These are phyloP conservation scores for Penicillium soppii DNA, from an alignment of 495 filamentous ascomycete species.

Conservation along the genomic window DNA sequence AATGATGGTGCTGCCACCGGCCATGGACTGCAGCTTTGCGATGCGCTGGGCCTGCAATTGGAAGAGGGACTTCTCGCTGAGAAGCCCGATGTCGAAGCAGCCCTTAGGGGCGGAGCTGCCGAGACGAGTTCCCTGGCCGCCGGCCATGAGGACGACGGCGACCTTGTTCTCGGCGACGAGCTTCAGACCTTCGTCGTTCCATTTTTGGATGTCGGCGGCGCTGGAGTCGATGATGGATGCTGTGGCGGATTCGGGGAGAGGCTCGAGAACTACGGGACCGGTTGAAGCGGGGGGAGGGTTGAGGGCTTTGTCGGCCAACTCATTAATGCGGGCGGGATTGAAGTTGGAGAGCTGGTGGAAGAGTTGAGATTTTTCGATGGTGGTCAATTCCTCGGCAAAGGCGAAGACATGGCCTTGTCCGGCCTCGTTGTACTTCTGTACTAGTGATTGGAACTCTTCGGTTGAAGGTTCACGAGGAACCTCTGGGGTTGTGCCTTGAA, in stretches of 20 bases:
- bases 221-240: conserved; percentile 93
- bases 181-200: conserved; percentile 83
- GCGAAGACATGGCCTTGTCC: conserved; percentile 88
- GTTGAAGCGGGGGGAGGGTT: conserved; percentile 62
- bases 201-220: conserved; percentile 72
- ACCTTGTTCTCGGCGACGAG: conserved; percentile 87
- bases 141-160: conserved; percentile 94
- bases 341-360: conserved; percentile 79
- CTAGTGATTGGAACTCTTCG: conserved; percentile 71
- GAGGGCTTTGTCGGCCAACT: conserved; percentile 76
- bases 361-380: conserved; percentile 71
- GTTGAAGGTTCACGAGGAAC: conserved; percentile 64
- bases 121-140: conserved; percentile 91
- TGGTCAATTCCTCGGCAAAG: conserved; percentile 78
- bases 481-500: conserved; percentile 47
- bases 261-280: conserved; percentile 67
- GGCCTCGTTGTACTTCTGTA: conserved; percentile 73
- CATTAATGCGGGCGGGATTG: conserved; percentile 79
- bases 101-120: conserved; percentile 96
- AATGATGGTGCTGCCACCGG: conserved; percentile 67
- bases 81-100: conserved; percentile 91
- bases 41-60: conserved; percentile 97
- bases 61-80: conserved; percentile 91
- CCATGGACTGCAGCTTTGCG: conserved; percentile 77
- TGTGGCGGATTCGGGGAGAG: conserved; percentile 81